Base-by-base conservation (phyloP, 768 basidiomycete genomes). In the Hericium erinaceus region DNA sequence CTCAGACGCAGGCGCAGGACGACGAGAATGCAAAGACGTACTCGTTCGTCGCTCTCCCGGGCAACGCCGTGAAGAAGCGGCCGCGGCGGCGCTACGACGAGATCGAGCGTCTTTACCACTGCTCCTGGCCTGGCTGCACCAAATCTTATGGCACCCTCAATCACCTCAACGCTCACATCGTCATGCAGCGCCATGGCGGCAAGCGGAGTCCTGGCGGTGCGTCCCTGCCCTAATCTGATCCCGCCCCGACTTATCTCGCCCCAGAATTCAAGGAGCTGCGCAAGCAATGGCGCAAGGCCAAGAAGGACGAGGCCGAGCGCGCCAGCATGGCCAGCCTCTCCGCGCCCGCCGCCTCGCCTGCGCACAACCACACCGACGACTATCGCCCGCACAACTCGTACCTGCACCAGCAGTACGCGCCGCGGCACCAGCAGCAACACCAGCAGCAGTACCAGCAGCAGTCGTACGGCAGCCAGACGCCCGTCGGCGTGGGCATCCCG, bases 201-300 rank as follows among this genome's bases (percentile, higher is more conserved):
- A 98, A 95, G 74, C 82, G 95, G 56, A 87, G 83, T 69, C 95
- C 95, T 12, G 82, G 82, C 57, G 95, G 95, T 95, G 66, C 73
- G 89, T 74, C 20, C 68, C 40, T 24, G 6, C 13, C 16, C 48
- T 44, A 26, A 3, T 48, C 54, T 54, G 13, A 24, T 11, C 58
- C n/a, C 28, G 41, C 49, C 38, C 24, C 52, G 22, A 39, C 57
- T 54, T 54, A 57, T 64, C 63, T 38, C 61, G 54, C 39, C 59
- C 59, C 48, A 98, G 95, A 98, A 76, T 99, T 98, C 79, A 98
- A 95, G 67, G 95, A 98, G 68, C 83, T 98, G 65, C 85, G 95
- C 57, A 98, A 95, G 71, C 87, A 89, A 64, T 97, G 95, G 94
- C 85, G 94, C 44, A 92, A 92, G 75, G 81, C 84, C 63, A 97